phyloP scores from a whole-genome alignment of 345 rosid species.

The Moricandia moricandioides region DNA sequence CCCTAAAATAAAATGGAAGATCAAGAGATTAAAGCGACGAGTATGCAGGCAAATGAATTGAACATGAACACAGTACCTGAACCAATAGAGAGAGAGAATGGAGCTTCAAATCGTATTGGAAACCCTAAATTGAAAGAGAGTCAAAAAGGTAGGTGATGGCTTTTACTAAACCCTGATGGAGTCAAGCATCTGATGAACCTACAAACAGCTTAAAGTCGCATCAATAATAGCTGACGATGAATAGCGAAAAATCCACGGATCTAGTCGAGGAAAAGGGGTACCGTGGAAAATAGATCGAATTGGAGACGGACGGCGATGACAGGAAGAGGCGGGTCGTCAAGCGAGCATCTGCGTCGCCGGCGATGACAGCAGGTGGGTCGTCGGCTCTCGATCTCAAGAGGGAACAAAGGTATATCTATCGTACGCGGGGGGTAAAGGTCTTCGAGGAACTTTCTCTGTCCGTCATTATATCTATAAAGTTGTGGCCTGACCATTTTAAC shows the following conservation, averaged over 20 bases:
- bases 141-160: slow-evolving; percentile 6
- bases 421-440: not conserved
- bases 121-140: slow-evolving; percentile 16
- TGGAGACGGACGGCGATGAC: not conserved
- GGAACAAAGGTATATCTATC: not conserved
- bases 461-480: not conserved
- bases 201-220: not conserved
- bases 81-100: not conserved
- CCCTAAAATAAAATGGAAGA: slow-evolving; percentile 30
- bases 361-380: too few relatives aligned
- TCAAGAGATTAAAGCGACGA: not conserved
- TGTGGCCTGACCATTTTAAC: not conserved
- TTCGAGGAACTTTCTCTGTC: not conserved
- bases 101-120: slow-evolving; percentile 4
- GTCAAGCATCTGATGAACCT: slow-evolving; percentile 2
- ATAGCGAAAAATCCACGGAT: not conserved
- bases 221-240: not conserved
- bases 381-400: not conserved
- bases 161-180: slow-evolving; percentile 13
- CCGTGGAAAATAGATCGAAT: not conserved
- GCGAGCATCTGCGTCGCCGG: too few relatives aligned
- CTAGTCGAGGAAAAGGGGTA: not conserved
- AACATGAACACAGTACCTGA: slow-evolving; percentile 13
- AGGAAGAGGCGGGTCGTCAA: not conserved
- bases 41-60: not conserved